These are phyloP conservation scores for Liriodendron chinense DNA, from an alignment of 164 flowering plant genomes.

Conservation along the genomic window DNA sequence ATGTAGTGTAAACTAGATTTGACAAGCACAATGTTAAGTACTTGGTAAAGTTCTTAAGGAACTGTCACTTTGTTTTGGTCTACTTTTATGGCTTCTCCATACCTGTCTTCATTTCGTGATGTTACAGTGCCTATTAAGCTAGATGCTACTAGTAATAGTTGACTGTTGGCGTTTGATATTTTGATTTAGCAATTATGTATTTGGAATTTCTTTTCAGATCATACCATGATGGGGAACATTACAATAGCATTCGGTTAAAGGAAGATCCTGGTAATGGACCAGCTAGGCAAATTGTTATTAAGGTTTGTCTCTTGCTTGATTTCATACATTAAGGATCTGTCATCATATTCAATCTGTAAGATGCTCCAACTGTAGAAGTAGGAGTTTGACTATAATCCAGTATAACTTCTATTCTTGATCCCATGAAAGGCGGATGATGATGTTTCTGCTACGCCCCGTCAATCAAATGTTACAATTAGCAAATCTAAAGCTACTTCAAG, in stretches of 20 bases:
- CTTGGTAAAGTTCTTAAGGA: background rate
- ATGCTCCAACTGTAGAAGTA: background rate
- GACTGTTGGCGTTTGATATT: background rate
- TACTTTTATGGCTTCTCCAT: background rate
- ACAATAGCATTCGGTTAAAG: conserved; percentile 76
- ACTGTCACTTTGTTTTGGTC: background rate
- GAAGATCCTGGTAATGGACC: conserved; percentile 76
- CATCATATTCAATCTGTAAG: background rate
- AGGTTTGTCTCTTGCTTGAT: conserved; percentile 40
- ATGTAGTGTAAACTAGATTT: too few species aligned
- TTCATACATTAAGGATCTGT: background rate
- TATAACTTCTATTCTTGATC: conserved; percentile 26
- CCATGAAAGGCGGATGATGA: conserved; percentile 77
- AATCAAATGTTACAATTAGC: conserved; percentile 38
- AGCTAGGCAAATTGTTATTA: conserved; percentile 61
- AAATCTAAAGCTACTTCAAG: conserved; percentile 33
- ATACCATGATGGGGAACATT: conserved; percentile 90
- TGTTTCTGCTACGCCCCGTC: conserved; percentile 49
- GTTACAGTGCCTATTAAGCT: background rate
- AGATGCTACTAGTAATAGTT: background rate
- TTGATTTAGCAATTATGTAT: background rate
- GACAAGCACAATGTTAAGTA: background rate
- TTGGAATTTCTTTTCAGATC: conserved; percentile 47
- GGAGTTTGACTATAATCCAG: conserved; percentile 22
- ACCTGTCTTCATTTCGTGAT: background rate